Percentiles rank a stretch among this genome's conserved stretches.
Conservation (phyloP, 495 filamentous ascomycete genomes). For the Xylaria bambusicola region DNA sequence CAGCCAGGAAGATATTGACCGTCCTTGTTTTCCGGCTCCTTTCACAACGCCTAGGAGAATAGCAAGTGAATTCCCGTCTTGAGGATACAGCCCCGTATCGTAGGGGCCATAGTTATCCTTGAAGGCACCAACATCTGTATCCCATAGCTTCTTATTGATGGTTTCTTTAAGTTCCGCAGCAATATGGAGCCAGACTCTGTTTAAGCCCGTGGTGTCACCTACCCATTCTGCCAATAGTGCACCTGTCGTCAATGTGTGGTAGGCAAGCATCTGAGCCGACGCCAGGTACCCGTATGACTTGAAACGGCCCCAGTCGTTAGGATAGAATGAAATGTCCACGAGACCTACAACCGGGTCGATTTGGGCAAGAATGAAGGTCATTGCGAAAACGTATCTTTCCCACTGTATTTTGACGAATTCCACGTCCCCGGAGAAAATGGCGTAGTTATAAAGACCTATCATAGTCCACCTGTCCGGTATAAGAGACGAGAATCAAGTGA, state of each 20-base stretch:
- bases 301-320: slow-evolving; percentile 60
- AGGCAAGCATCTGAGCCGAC: slow-evolving; percentile 62
- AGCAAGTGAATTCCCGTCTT: slow-evolving; percentile 57
- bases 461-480: slow-evolving; percentile 46
- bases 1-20: slow-evolving; percentile 49
- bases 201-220: slow-evolving; percentile 44
- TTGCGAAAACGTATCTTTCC: slow-evolving; percentile 53
- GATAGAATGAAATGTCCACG: slow-evolving; percentile 56
- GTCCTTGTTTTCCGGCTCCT: slow-evolving; percentile 24
- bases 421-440: slow-evolving; percentile 59
- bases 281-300: slow-evolving; percentile 54
- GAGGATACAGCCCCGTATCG: slow-evolving; percentile 43
- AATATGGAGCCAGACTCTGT: slow-evolving; percentile 44
- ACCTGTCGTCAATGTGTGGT: slow-evolving; percentile 53
- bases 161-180: slow-evolving; percentile 42
- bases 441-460: slow-evolving; percentile 65
- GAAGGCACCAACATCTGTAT: slow-evolving; percentile 55
- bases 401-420: slow-evolving; percentile 53
- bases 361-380: slow-evolving; percentile 57
- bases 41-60: slow-evolving; percentile 42
- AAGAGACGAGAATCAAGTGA: slow-evolving; percentile 5
- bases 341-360: slow-evolving; percentile 51
- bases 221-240: slow-evolving; percentile 54
- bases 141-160: slow-evolving; percentile 54
- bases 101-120: slow-evolving; percentile 51